Evolutionary conservation across 306 rosid genomes (phyloP), one percentile per base, ranked within the genome.

Genomic region (Gastrolobium villosum): DNA sequence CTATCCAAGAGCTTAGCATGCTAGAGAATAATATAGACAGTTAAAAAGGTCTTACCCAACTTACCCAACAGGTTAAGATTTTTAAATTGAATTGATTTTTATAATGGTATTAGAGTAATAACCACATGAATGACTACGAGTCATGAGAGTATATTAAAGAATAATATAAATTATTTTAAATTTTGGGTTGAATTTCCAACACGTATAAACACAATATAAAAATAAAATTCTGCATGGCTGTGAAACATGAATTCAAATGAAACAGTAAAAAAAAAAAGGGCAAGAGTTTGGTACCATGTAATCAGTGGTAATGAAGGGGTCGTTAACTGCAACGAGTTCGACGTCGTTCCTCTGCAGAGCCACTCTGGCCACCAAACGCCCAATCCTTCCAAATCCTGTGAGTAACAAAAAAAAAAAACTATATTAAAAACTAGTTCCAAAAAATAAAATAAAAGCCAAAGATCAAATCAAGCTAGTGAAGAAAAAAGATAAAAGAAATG

Each of bases 311-410:
- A 91, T 87, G 85, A 87, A 89, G 11, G 92, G 96, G n/a, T 91
- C 96, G 69, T 91, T 89, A 68, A 89, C 79, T 7, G 93, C 93
- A 14, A 84, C 90, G 26, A 91, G 89, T 41, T 89, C 93, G 37
- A 89, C 85, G 81, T 91, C 92, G 40, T 91, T 86, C 32, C 96
- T 87, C 77, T 86, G 90, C 50, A 91, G 63, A 73, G 87, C 87
- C 32, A 89, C 89, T 73, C 92, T 87, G 1, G 96, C 91, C 3
- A 91, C 93, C 92, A 91, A 84, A 61, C 96, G 85, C 7, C 92
- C 92, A 20, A 91, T 91, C 59, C 96, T 89, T 87, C 96, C 93
- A 35, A 91, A 91, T 43, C 96, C 96, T 90, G 31, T n/a, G 31
- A 56, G 41, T 14, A 13, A 26, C 36, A 10, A 3, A 10, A 32